Evolutionary conservation across 169 alveolate species (phyloP), one percentile per base, ranked within the genome.

Genomic region (Condylostoma magnum): DNA sequence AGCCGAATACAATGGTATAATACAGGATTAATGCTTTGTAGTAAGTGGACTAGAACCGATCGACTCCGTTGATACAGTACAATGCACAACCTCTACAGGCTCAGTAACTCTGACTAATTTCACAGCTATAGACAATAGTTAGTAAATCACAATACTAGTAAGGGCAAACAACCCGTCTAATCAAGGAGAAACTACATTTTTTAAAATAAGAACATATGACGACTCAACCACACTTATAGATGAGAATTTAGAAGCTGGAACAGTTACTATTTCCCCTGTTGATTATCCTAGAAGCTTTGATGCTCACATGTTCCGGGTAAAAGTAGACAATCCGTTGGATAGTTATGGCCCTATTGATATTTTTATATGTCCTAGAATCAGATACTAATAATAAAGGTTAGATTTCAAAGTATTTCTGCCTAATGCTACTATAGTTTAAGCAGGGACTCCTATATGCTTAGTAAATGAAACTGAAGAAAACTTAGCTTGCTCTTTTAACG

Each of bases 341-440:
- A 22, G 30, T n/a, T 66, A 66, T 4, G 75, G 75, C 25, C 75
- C 75, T 44, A 20, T 66, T 6, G 63, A 66, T 4, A 15, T 66
- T 28, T 66, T 66, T 43, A 10, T 47, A n/a, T 63, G 48, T n/a
- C 44, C 63, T 15, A 18, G 75, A 27, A 44, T n/a, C n/a, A n/a
- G n/a, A n/a, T n/a, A n/a, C n/a, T n/a, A n/a, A n/a, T n/a, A n/a
- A n/a, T n/a, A n/a, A n/a, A n/a, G n/a, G n/a, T 41, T 60, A 31
- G 56, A 60, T 2, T 38, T 60, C 18, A n/a, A 12, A 15, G 20
- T 60, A 22, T 52, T 38, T 2, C 27, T 15, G 31, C 71, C 71
- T 0, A n/a, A 37, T 34, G n/a, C 37, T 1, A n/a, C 43, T 10
- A 31, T 3, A 22, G n/a, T n/a, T 12, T 12, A 1, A 60, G 18